These are phyloP conservation scores for Passalora sequoiae DNA, from an alignment of 2,329 filamentous ascomycete genomes.

Conservation along the genomic window DNA sequence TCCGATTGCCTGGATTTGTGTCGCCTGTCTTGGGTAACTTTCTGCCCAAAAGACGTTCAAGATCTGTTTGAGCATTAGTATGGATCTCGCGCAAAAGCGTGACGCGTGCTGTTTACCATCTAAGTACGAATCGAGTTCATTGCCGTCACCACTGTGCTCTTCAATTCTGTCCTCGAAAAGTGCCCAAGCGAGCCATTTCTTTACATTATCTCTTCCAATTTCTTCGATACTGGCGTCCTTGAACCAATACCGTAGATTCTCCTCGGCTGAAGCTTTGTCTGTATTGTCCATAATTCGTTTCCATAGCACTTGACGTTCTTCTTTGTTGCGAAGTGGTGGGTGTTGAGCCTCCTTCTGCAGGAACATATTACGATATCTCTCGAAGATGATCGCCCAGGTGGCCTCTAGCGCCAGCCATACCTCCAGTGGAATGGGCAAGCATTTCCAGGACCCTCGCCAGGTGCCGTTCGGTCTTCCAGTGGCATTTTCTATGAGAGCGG, in stretches of 20 bases:
- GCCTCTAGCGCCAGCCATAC: slow-evolving; percentile 13
- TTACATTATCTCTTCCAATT: slow-evolving; percentile 59
- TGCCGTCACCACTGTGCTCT: slow-evolving; percentile 51
- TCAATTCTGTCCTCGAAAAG: slow-evolving; percentile 57
- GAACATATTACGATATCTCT: slow-evolving; percentile 44
- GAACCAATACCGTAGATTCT: slow-evolving; percentile 62
- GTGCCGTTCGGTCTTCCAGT: no score
- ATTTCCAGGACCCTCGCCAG: no score
- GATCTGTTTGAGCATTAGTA: slow-evolving; percentile 20
- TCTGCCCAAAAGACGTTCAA: slow-evolving; percentile 50
- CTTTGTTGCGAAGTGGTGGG: slow-evolving; percentile 41
- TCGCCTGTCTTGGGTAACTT: slow-evolving; percentile 46
- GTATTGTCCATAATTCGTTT: slow-evolving; percentile 51
- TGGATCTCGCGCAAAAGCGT: neutral
- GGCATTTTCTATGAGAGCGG: neutral
- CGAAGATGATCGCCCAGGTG: slow-evolving; percentile 9
- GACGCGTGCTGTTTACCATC: slow-evolving; percentile 15
- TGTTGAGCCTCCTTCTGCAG: slow-evolving; percentile 51
- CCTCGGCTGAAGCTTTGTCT: slow-evolving; percentile 43
- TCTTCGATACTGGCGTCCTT: slow-evolving; percentile 53
- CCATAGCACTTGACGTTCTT: slow-evolving; percentile 54
- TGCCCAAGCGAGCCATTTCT: slow-evolving; percentile 63
- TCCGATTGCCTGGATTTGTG: slow-evolving; percentile 52
- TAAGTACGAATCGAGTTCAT: slow-evolving; percentile 54
- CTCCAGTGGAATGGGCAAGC: slow-evolving; percentile 6